These are phyloP conservation scores for Backusella parvicylindrica DNA, from an alignment of 192 early-diverging fungal genomes.

Conservation along the genomic window DNA sequence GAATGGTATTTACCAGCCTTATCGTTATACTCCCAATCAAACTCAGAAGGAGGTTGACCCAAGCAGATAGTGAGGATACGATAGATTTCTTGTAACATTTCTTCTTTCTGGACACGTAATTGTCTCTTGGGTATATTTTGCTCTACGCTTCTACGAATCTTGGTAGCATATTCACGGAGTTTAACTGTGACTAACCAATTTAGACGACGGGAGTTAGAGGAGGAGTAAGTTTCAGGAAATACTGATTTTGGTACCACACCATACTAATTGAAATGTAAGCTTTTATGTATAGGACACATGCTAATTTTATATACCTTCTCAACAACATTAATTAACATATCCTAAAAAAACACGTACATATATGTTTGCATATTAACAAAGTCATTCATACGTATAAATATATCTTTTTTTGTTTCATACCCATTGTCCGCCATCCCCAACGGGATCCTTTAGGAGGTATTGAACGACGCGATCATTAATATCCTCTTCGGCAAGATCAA, in stretches of 20 bases:
- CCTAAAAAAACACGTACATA: too few species aligned
- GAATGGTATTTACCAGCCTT: constrained; percentile 67
- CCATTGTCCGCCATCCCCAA: constrained; percentile 76
- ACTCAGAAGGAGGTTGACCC: constrained; percentile 66
- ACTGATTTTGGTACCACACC: constrained; percentile 67
- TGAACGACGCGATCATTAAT: constrained; percentile 68
- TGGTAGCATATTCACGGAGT: constrained; percentile 65
- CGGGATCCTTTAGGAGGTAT: constrained; percentile 62
- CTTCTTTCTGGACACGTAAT: constrained; percentile 52
- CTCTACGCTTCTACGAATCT: constrained; percentile 42
- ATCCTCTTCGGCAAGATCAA: constrained; percentile 58
- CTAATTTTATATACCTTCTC: constrained; percentile 42
- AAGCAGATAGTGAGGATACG: constrained; percentile 66
- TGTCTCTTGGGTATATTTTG: constrained; percentile 36
- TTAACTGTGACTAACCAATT: constrained; percentile 62
- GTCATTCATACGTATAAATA: too few species aligned
- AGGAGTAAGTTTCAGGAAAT: constrained; percentile 69
- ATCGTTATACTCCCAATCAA: constrained; percentile 67
- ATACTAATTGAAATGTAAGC: constrained; percentile 33
- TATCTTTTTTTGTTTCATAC: too few species aligned
- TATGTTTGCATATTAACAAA: too few species aligned
- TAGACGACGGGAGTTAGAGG: constrained; percentile 57
- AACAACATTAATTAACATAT: constrained; percentile 76
- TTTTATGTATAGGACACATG: neutral
- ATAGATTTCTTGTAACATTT: constrained; percentile 66